Conservation (phyloP, 495 filamentous ascomycete genomes). For the Penicillium cosmopolitanum region DNA sequence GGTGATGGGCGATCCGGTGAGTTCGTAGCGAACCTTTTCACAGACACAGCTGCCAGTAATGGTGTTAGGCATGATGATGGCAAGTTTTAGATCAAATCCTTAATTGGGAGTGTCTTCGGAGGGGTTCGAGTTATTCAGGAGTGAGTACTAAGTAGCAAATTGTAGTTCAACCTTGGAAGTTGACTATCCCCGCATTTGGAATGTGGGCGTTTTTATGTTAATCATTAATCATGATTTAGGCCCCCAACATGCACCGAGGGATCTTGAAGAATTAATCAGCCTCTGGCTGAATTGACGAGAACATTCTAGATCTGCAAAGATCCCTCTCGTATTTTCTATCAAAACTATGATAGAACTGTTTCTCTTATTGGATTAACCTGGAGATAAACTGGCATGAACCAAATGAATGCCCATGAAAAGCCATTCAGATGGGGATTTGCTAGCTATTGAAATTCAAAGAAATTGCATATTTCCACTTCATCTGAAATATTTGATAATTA, state of each 20-base stretch:
- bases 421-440: neutral
- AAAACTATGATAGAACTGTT: neutral
- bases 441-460: too few species aligned
- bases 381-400: neutral
- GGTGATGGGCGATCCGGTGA: conserved; percentile 9
- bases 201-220: too few species aligned
- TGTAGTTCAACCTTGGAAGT: too few species aligned
- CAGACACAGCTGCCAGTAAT: conserved; percentile 22
- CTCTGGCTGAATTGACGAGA: neutral
- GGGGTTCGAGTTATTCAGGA: too few species aligned
- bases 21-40: conserved; percentile 17
- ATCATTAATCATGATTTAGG: neutral
- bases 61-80: neutral
- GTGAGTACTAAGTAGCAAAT: too few species aligned
- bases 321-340: neutral
- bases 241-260: neutral
- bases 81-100: neutral
- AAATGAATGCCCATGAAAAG: too few species aligned
- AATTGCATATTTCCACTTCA: too few species aligned
- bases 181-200: too few species aligned
- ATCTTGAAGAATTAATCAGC: neutral
- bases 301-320: neutral
- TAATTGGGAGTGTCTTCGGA: too few species aligned
- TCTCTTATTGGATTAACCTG: neutral
- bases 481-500: too few species aligned